Evolutionary conservation across 352 stramenopile species (phyloP).

Genomic region (Phytophthora uliginosa): DNA sequence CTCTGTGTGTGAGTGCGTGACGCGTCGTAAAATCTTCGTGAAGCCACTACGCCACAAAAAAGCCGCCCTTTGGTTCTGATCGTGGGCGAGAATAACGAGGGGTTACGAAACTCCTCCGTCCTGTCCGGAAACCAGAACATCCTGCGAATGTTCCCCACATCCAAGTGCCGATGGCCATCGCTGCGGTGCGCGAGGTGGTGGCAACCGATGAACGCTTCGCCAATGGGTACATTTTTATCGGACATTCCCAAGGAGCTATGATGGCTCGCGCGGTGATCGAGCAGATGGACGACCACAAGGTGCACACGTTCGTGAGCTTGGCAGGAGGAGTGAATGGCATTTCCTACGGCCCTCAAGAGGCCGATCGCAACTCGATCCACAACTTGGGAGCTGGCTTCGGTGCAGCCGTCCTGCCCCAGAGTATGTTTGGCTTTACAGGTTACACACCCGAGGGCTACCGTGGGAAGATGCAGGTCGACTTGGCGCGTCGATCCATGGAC

Average conservation of each 20-base stretch:
- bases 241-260: constrained; percentile 54
- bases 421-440: constrained; percentile 42
- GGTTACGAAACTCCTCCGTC: too few relatives aligned
- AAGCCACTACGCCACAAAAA: constrained; percentile 2
- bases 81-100: too few relatives aligned
- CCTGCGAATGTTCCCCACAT: not conserved
- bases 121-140: too few relatives aligned
- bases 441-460: constrained; percentile 34
- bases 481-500: constrained; percentile 26
- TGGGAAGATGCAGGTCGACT: constrained; percentile 52
- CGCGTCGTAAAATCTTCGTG: not conserved
- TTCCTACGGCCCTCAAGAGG: constrained; percentile 57
- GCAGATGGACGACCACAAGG: constrained; percentile 68
- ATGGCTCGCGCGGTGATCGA: constrained; percentile 59
- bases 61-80: too few relatives aligned
- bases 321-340: constrained; percentile 52
- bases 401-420: constrained; percentile 20
- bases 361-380: constrained; percentile 25
- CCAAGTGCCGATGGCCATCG: constrained; percentile 51
- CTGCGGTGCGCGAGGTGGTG: constrained; percentile 41
- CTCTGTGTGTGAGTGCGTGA: not conserved
- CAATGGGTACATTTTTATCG: constrained; percentile 60
- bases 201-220: constrained; percentile 26
- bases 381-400: constrained; percentile 33
- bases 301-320: constrained; percentile 55